A percentile compares a stretch with the other conserved stretches of the same genome.
phyloP scores from a whole-genome alignment of 2,329 filamentous ascomycete species.

The Microcera coccophila region DNA sequence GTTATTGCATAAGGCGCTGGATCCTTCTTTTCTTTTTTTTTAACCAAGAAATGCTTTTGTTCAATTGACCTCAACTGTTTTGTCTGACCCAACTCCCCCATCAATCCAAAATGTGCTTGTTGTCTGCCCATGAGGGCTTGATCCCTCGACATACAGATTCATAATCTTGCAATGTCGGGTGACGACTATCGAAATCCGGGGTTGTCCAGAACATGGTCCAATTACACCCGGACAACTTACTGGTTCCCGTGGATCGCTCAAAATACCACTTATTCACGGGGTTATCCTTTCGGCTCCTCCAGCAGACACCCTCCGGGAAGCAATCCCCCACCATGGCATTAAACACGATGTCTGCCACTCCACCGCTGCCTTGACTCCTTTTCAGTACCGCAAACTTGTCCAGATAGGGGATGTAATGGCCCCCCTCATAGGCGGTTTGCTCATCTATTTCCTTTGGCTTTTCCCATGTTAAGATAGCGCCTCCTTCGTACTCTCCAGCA shows the following conservation, averaged over 20 bases:
- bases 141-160: slow-evolving; percentile 68
- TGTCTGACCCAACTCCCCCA: not conserved
- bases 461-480: slow-evolving; percentile 94
- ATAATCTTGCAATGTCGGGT: slow-evolving; percentile 61
- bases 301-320: slow-evolving; percentile 85
- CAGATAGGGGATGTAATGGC: slow-evolving; percentile 80
- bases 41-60: no score
- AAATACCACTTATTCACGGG: slow-evolving; percentile 99
- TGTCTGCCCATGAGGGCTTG: slow-evolving; percentile 60
- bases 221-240: slow-evolving; percentile 74
- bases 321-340: slow-evolving; percentile 90
- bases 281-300: slow-evolving; percentile 85
- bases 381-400: slow-evolving; percentile 97
- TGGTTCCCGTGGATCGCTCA: slow-evolving; percentile 78
- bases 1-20: no score
- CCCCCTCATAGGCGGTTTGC: slow-evolving; percentile 50
- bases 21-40: no score
- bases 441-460: slow-evolving; percentile 58
- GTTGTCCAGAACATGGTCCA: slow-evolving; percentile 99
- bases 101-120: slow-evolving; percentile 55
- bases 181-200: slow-evolving; percentile 54
- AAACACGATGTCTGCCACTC: slow-evolving; percentile 93
- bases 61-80: no score
- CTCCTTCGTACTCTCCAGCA: slow-evolving; percentile 93
- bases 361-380: slow-evolving; percentile 80